Conservation (phyloP, 768 basidiomycete species). For the Leccinum barrowsii region DNA sequence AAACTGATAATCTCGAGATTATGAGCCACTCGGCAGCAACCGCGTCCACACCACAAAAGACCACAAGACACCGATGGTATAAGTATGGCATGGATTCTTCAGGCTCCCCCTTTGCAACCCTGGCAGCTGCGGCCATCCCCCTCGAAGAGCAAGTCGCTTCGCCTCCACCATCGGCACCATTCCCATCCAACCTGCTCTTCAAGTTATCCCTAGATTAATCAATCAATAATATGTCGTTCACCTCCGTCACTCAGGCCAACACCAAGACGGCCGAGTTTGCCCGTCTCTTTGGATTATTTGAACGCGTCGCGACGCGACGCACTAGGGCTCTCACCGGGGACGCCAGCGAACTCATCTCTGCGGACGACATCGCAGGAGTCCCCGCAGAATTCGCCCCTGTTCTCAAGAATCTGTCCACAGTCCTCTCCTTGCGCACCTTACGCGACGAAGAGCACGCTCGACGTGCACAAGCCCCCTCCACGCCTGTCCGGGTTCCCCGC, state of each 20-base stretch:
- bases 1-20: neutral
- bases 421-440: conserved; percentile 33
- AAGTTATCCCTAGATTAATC: conserved; percentile 4
- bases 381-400: conserved; percentile 28
- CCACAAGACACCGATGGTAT: conserved; percentile 19
- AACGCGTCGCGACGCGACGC: conserved; percentile 47
- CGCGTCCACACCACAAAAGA: conserved; percentile 11
- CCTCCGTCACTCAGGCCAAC: conserved; percentile 24
- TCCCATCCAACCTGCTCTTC: neutral
- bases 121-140: conserved; percentile 1
- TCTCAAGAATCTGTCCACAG: conserved; percentile 36
- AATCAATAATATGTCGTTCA: conserved; percentile 18
- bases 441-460: conserved; percentile 22
- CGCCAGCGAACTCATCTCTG: conserved; percentile 19
- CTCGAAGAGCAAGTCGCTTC: neutral
- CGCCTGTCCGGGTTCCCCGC: conserved; percentile 2
- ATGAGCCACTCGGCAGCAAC: conserved; percentile 23
- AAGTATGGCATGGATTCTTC: conserved; percentile 6
- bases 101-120: neutral
- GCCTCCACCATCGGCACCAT: neutral
- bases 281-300: conserved; percentile 50
- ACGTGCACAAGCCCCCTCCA: conserved; percentile 1
- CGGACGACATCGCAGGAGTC: conserved; percentile 31
- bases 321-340: conserved; percentile 25
- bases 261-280: conserved; percentile 50